phyloP scores from a whole-genome alignment of 164 flowering plant genomes.

The Sedum album region DNA sequence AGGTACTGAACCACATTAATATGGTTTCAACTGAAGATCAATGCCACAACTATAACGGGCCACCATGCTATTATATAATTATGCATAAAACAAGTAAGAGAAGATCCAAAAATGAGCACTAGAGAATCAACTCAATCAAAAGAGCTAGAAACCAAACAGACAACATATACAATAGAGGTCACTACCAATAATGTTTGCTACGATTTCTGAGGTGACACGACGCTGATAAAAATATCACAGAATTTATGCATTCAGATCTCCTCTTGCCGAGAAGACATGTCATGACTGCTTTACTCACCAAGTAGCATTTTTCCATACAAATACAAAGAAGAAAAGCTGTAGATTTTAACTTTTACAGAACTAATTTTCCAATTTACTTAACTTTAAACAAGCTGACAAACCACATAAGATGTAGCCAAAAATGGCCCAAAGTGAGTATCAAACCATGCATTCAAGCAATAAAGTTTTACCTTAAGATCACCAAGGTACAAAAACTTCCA shows the following conservation, averaged over 20 bases:
- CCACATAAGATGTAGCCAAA: neutral
- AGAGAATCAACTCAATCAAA: neutral
- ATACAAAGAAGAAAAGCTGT: neutral
- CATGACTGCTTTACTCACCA: neutral
- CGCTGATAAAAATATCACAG: neutral
- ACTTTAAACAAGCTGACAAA: neutral
- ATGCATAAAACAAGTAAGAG: neutral
- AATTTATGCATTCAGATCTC: neutral
- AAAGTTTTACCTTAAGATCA: conserved; percentile 24
- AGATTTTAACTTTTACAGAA: neutral
- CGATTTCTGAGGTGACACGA: neutral
- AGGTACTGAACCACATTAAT: neutral
- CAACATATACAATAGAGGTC: neutral
- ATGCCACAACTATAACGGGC: neutral
- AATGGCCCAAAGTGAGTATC: neutral
- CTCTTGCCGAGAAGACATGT: neutral
- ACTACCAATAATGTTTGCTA: neutral
- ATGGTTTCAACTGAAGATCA: neutral
- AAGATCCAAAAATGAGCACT: neutral
- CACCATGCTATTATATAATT: neutral
- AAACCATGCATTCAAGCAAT: neutral
- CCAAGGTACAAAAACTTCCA: conserved; percentile 54
- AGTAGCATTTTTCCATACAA: neutral
- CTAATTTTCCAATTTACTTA: neutral
- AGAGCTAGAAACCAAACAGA: neutral